Evolutionary conservation across 495 filamentous ascomycete species (phyloP).

Genomic region (Penicillium psychrofluorescens): DNA sequence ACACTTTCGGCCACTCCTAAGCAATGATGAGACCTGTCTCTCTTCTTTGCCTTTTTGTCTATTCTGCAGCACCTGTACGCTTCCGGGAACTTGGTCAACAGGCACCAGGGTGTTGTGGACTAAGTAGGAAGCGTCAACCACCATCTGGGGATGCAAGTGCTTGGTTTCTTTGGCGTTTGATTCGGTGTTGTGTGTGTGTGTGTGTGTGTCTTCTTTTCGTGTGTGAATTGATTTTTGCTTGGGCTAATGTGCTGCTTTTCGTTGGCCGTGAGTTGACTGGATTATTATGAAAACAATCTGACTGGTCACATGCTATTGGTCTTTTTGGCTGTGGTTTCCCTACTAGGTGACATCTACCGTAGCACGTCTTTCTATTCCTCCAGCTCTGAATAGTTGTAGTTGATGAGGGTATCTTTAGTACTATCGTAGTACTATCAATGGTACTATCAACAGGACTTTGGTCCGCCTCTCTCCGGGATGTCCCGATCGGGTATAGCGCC

Average conservation of each 20-base stretch:
- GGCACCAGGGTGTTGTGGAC: background rate
- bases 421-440: no score
- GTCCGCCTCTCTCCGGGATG: background rate
- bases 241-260: no score
- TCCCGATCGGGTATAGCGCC: constrained; percentile 24
- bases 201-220: constrained; percentile 10
- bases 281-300: constrained; percentile 2
- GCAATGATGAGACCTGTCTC: constrained; percentile 6
- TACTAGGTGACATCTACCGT: no score
- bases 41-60: background rate
- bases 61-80: background rate
- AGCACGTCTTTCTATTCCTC: no score
- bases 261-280: constrained; percentile 7
- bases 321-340: no score
- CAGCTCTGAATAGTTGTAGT: no score
- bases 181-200: constrained; percentile 20
- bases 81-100: background rate
- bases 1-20: constrained; percentile 77
- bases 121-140: constrained; percentile 1
- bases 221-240: constrained; percentile 9
- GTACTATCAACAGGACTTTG: no score
- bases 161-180: constrained; percentile 18
- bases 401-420: no score
- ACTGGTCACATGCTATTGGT: background rate
- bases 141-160: constrained; percentile 6